Evolutionary conservation across 768 basidiomycete genomes (phyloP), one percentile per base, ranked within the genome.

Genomic region (Wakefieldia striispora): DNA sequence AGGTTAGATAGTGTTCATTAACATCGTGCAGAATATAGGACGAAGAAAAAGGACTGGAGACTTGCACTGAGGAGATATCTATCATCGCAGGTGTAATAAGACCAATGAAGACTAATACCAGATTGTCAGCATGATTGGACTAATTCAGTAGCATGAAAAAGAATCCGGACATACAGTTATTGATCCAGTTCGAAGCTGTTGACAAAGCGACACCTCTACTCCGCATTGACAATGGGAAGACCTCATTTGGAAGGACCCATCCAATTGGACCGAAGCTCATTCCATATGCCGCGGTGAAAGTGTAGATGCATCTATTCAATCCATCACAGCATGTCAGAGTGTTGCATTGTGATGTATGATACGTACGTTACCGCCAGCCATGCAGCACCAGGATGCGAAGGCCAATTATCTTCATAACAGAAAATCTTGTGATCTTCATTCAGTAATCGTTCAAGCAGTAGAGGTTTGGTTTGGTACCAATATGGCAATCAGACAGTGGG

Each of bases 171-270:
- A 2, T 43, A 84, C 85, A 92, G 50, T 92, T 92, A 60, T 91
- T 91, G 21, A 80, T 58, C 90, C 90, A 92, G 56, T 88, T 89
- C n/a, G 86, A 88, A 3, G 88, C 86, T 2, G 91, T 92, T 17
- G 88, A 83, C 19, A 95, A 59, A 20, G 90, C 81, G 5, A 93
- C 91, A 41, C 92, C 92, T 61, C 84, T 84, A 56, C 87, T 85
- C 53, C 91, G 75, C 70, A 88, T 76, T 3, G 87, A 85, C 1
- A 88, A 70, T 1, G 91, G 82, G 60, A 92, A 91, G 2, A 94
- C 82, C 67, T 94, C 91, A 54, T 81, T 83, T 0, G 91, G 87
- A 8, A 93, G 77, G 2, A 91, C 82, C 91, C 91, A 93, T 3
- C 83, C 84, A 52, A 92, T 77, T 0, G 91, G 88, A 1, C 90